Evolutionary conservation across 108 stramenopile species (phyloP), one percentile per base, ranked within the genome.

Genomic region (Conticribra weissflogii): DNA sequence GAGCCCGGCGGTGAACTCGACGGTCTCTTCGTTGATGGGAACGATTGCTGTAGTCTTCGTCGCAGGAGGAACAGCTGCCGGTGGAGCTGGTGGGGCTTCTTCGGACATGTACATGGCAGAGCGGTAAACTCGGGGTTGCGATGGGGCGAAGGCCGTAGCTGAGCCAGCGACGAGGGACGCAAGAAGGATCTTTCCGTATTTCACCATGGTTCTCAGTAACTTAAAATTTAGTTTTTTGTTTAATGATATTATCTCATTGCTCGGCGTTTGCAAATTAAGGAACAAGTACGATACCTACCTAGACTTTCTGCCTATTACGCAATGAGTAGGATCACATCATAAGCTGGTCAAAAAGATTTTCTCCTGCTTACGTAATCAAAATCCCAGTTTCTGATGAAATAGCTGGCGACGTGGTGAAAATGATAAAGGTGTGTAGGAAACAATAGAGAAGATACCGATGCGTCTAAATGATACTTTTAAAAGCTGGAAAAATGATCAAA

Each of bases 1-100:
- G 28, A 95, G 36, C 45, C 94, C 94, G 48, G 94, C 94, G 36
- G 94, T 92, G 82, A 95, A 95, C 72, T 95, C 91, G 27, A 95
- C 84, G 9, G 89, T 95, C 61, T 95, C 94, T 66, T 92, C 89
- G 78, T 91, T 92, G 71, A 95, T 89, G 33, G 94, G 85, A 45
- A 95, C 91, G 31, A 92, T 82, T 19, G 86, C 70, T 15, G 61
- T 45, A 36, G 63, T 49, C 65, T 68, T 82, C 21, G 28, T 31
- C 22, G 70, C 52, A 17, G 74, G 48, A n/a, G 70, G 48, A 9
- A 64, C 44, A 16, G 65, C 30, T 25, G 74, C 55, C 18, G 74
- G 47, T 14, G 75, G 44, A 18, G 65, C 46, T 45, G 75, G 52
- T 19, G 68, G 25, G 36, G 59, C 60, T n/a, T 61, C 61, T 12